phyloP scores from a whole-genome alignment of 2,329 filamentous ascomycete genomes.

The Diaporthe ilicicola region DNA sequence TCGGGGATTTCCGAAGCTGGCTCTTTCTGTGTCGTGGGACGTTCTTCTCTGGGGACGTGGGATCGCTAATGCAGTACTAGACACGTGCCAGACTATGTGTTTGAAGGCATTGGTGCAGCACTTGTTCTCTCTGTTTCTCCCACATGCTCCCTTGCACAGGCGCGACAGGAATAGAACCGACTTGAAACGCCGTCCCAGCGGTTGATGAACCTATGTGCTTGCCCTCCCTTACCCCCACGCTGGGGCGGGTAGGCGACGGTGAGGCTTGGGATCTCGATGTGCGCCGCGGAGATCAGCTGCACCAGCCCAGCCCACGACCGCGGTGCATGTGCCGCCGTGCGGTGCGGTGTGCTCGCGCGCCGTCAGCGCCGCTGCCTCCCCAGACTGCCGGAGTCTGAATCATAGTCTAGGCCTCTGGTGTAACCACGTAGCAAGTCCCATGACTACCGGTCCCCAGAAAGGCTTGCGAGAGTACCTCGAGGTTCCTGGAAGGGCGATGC shows the following conservation, averaged over 20 bases:
- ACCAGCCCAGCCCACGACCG: background rate
- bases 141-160: background rate
- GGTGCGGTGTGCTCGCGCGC: background rate
- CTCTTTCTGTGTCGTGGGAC: background rate
- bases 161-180: background rate
- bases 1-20: slow-evolving; percentile 17
- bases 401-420: slow-evolving; percentile 15
- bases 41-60: background rate
- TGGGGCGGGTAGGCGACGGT: background rate
- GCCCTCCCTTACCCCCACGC: slow-evolving; percentile 4
- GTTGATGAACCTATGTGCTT: background rate
- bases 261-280: slow-evolving; percentile 16
- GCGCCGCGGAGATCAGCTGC: background rate
- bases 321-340: background rate
- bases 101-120: background rate
- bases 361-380: background rate
- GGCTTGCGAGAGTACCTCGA: background rate
- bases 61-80: background rate
- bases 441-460: background rate
- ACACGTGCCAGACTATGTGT: background rate
- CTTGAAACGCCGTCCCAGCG: slow-evolving; percentile 18
- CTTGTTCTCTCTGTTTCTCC: too few species aligned
- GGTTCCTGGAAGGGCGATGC: background rate
- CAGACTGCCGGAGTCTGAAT: slow-evolving; percentile 1
- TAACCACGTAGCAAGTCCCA: slow-evolving; percentile 18